phyloP scores from a whole-genome alignment of 257 asterid genomes.

The Apocynum venetum region DNA sequence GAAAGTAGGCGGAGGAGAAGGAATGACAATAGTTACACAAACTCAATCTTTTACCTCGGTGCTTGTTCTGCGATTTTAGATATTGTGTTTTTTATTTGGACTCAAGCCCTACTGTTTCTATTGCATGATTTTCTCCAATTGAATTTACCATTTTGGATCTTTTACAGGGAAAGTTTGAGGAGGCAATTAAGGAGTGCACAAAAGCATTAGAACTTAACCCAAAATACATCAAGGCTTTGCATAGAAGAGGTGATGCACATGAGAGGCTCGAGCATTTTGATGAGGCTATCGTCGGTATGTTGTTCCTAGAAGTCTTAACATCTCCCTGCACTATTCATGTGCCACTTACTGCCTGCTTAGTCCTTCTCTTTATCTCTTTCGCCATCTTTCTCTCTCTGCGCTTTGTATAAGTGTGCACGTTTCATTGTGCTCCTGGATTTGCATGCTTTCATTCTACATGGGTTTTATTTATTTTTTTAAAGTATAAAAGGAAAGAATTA shows the following conservation, averaged over 20 bases:
- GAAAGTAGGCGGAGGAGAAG: background rate
- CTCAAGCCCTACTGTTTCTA: too few species aligned
- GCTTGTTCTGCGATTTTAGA: background rate
- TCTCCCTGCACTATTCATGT: background rate
- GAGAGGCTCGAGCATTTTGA: conserved; percentile 88
- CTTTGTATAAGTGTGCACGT: background rate
- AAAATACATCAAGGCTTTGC: conserved; percentile 60
- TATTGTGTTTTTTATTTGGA: background rate
- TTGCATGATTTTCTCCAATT: background rate
- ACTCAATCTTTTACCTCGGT: background rate
- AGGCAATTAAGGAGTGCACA: conserved; percentile 78
- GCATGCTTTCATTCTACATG: background rate
- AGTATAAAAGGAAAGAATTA: background rate
- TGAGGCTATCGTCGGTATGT: conserved; percentile 77
- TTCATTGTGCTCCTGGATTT: background rate
- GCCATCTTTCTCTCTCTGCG: background rate
- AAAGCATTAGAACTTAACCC: conserved; percentile 88
- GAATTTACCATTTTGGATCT: background rate
- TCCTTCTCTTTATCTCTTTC: background rate
- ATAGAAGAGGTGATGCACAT: conserved; percentile 89
- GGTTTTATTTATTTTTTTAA: background rate
- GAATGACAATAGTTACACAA: background rate
- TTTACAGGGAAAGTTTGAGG: conserved; percentile 65
- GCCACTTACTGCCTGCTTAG: background rate
- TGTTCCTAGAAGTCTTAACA: background rate